Evolutionary conservation across 2,329 filamentous ascomycete species (phyloP).

Genomic region (Dothideomycetes sp.): DNA sequence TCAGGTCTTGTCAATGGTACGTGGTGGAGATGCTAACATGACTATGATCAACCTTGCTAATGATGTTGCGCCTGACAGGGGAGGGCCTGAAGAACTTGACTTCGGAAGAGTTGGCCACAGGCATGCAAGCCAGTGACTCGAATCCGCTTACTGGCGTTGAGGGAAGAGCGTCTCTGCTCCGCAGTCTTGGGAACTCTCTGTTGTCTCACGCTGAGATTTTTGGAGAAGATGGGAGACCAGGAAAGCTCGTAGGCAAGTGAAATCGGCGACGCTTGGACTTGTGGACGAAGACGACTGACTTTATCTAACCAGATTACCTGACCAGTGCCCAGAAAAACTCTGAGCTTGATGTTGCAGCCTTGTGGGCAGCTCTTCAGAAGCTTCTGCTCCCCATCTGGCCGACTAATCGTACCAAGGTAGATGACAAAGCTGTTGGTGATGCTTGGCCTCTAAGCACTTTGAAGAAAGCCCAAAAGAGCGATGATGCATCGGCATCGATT

Average conservation of each 20-base stretch:
- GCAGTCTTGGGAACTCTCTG: slow-evolving; percentile 60
- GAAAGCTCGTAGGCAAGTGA: slow-evolving; percentile 76
- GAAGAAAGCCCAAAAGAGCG: slow-evolving; percentile 23
- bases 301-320: slow-evolving; percentile 70
- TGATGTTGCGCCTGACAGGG: slow-evolving; percentile 55
- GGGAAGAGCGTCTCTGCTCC: slow-evolving; percentile 64
- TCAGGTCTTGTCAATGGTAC: slow-evolving; percentile 3
- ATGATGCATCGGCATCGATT: slow-evolving; percentile 60
- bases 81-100: slow-evolving; percentile 1
- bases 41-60: too few species aligned
- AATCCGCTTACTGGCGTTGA: slow-evolving; percentile 77
- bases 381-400: slow-evolving; percentile 80
- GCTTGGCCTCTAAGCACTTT: slow-evolving; percentile 63
- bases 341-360: slow-evolving; percentile 69
- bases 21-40: too few species aligned
- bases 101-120: slow-evolving; percentile 54
- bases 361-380: slow-evolving; percentile 80
- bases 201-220: slow-evolving; percentile 63
- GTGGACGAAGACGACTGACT: too few species aligned
- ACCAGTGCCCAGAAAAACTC: slow-evolving; percentile 74
- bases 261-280: too few species aligned
- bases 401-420: slow-evolving; percentile 65
- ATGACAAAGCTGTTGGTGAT: slow-evolving; percentile 73
- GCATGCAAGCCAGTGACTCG: slow-evolving; percentile 64
- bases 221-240: slow-evolving; percentile 66